Evolutionary conservation across 1,284 basidiomycete species (phyloP).

Genomic region (Albatrellus sp.): DNA sequence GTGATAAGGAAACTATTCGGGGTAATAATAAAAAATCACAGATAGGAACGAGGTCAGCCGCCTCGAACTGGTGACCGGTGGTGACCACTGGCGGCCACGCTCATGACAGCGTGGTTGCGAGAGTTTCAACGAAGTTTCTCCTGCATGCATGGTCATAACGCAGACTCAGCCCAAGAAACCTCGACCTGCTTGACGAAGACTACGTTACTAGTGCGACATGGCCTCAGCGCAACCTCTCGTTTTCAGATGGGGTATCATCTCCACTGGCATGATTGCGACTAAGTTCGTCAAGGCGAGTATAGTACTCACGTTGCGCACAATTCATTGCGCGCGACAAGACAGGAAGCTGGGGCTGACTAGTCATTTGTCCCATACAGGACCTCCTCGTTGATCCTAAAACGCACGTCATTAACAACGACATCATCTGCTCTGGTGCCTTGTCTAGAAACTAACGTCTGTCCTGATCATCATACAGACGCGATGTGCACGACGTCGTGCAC

Average conservation of each 20-base stretch:
- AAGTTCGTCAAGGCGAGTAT: slow-evolving; percentile 29
- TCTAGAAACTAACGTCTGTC: not conserved
- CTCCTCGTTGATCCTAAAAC: slow-evolving; percentile 34
- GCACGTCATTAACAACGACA: slow-evolving; percentile 17
- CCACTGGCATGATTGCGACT: slow-evolving; percentile 34
- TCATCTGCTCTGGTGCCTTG: not conserved
- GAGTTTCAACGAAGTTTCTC: too few species aligned
- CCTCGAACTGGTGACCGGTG: too few species aligned
- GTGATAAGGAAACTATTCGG: too few species aligned
- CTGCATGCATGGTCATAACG: too few species aligned
- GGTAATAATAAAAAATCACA: too few species aligned
- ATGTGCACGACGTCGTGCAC: slow-evolving; percentile 64
- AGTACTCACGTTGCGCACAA: too few species aligned
- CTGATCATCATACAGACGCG: slow-evolving; percentile 32
- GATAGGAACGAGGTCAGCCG: too few species aligned
- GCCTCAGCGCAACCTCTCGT: slow-evolving; percentile 19
- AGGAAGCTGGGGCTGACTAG: not conserved
- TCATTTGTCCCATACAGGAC: slow-evolving; percentile 25
- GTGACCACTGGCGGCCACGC: too few species aligned
- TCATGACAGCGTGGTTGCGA: too few species aligned
- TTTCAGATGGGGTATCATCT: slow-evolving; percentile 47
- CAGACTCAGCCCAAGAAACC: too few species aligned
- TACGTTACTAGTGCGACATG: slow-evolving; percentile 8
- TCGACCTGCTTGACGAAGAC: too few species aligned
- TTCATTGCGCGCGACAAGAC: not conserved